These are phyloP conservation scores for Aechmea fasciata DNA, from an alignment of 176 grass and related monocot genomes.

Conservation along the genomic window DNA sequence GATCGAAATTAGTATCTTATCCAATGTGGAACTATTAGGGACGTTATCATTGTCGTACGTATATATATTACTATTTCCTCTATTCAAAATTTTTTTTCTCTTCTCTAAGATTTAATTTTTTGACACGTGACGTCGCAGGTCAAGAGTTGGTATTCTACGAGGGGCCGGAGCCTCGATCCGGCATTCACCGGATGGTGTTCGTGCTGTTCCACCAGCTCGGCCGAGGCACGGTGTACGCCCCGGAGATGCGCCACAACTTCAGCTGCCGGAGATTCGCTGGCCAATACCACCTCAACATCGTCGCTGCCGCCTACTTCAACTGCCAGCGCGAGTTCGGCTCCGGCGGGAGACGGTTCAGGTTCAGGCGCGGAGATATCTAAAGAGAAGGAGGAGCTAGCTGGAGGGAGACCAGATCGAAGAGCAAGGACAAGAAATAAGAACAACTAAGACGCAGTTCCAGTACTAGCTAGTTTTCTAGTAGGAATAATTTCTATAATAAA, in stretches of 20 bases:
- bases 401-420: too few species aligned
- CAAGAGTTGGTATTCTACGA: slow-evolving; percentile 47
- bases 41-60: too few species aligned
- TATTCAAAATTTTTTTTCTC: too few species aligned
- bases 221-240: slow-evolving; percentile 41
- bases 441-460: too few species aligned
- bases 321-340: slow-evolving; percentile 76
- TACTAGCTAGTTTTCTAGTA: too few species aligned
- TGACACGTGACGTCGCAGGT: not conserved
- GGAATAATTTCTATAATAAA: too few species aligned
- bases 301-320: slow-evolving; percentile 59
- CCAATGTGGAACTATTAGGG: too few species aligned
- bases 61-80: too few species aligned
- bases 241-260: slow-evolving; percentile 68
- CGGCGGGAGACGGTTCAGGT: slow-evolving; percentile 45
- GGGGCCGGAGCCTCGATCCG: slow-evolving; percentile 37
- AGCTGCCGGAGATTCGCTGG: slow-evolving; percentile 61
- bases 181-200: slow-evolving; percentile 66
- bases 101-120: too few species aligned
- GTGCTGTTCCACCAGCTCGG: slow-evolving; percentile 60
- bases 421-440: too few species aligned
- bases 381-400: too few species aligned
- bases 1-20: too few species aligned
- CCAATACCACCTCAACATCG: slow-evolving; percentile 59
- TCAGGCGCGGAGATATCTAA: not conserved